phyloP scores from a whole-genome alignment of 305 asterid genomes.

The Rubia peregrina region DNA sequence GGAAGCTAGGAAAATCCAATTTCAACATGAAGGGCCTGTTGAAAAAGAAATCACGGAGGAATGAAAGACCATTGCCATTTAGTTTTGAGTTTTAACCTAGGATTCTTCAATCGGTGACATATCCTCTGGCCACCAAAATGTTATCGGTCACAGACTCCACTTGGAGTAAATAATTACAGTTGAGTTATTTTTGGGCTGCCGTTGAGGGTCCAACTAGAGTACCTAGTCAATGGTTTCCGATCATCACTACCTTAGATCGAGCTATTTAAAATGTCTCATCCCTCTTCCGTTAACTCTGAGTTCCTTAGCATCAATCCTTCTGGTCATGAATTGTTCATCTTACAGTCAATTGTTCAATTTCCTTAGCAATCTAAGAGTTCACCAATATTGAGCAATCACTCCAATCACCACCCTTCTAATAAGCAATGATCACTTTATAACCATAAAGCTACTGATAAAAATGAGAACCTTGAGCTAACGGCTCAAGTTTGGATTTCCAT shows the following conservation, averaged over 20 bases:
- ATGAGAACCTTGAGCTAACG: neutral
- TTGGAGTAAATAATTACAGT: neutral
- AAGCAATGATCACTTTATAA: neutral
- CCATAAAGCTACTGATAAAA: neutral
- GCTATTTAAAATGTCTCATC: neutral
- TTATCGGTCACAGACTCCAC: neutral
- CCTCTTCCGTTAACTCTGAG: neutral
- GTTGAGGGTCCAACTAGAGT: neutral
- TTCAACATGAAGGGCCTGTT: neutral
- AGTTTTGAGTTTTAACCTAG: neutral
- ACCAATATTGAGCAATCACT: neutral
- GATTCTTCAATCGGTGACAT: neutral
- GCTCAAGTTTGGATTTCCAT: neutral
- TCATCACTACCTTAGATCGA: neutral
- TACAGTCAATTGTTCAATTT: neutral
- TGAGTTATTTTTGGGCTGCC: neutral
- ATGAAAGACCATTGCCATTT: too few relatives aligned
- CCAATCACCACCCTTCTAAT: neutral
- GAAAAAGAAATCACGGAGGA: too few relatives aligned
- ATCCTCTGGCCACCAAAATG: neutral
- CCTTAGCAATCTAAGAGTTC: neutral
- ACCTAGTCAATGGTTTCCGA: neutral
- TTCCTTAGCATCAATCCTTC: neutral
- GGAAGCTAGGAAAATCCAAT: neutral
- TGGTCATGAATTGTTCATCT: neutral